Evolutionary conservation across 1,139 yeast species (phyloP).

Genomic region (Magnusiomyces fungicola): DNA sequence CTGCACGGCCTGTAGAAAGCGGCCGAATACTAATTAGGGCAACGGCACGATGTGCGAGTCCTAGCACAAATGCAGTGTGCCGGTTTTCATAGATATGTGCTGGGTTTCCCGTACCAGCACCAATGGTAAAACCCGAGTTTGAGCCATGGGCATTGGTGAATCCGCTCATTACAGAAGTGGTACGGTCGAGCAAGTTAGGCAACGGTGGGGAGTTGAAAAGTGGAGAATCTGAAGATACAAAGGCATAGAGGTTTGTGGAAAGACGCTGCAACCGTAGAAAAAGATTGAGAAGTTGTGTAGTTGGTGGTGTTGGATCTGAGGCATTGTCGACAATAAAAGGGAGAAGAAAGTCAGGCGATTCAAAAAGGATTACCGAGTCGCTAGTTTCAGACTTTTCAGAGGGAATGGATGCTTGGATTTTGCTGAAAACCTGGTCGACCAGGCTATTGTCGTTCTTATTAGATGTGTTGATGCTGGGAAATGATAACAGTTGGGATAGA

Average conservation of each 20-base stretch:
- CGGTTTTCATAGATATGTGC: background rate
- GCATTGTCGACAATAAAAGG: background rate
- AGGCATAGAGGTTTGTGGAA: background rate
- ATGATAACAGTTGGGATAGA: background rate
- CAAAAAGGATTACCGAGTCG: background rate
- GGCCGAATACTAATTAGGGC: constrained; percentile 53
- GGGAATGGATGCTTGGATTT: background rate
- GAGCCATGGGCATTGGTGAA: background rate
- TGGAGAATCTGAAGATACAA: background rate
- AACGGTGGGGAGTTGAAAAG: background rate
- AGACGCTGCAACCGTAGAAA: background rate
- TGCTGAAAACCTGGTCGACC: background rate
- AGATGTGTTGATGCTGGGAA: background rate
- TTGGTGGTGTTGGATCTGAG: background rate
- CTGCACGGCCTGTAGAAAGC: constrained; percentile 71
- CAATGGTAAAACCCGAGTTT: background rate
- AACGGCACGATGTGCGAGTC: constrained; percentile 45
- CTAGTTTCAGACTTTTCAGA: background rate
- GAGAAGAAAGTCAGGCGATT: constrained; percentile 4
- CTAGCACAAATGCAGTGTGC: constrained; percentile 22
- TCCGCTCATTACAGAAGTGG: background rate
- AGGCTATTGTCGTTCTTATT: background rate
- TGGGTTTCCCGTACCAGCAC: background rate
- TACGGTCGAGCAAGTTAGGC: background rate
- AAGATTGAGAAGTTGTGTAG: background rate